Evolutionary conservation across 495 filamentous ascomycete species (phyloP).

Genomic region (Lophiostoma macrostomum): DNA sequence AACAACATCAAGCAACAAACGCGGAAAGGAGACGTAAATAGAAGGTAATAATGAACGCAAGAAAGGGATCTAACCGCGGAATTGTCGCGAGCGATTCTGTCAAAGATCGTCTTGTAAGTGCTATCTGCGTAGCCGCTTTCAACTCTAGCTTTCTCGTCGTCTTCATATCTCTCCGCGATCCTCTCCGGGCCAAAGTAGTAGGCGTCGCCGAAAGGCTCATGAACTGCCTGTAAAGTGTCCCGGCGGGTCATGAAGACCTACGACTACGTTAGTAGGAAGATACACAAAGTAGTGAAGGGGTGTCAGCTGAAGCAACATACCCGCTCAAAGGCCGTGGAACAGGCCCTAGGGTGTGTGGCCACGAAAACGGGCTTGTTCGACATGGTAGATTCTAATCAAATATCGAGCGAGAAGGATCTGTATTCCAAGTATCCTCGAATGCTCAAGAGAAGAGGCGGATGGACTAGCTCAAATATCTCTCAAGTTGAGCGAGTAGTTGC

Average conservation of each 20-base stretch:
- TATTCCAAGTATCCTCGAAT: conserved; percentile 28
- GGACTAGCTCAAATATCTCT: conserved; percentile 6
- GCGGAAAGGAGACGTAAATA: conserved; percentile 19
- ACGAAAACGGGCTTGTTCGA: conserved; percentile 81
- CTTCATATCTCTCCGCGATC: conserved; percentile 68
- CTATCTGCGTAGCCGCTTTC: conserved; percentile 72
- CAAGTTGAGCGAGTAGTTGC: conserved; percentile 12
- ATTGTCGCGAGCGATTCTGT: conserved; percentile 62
- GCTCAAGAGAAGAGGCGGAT: not conserved
- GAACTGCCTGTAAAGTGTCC: conserved; percentile 74
- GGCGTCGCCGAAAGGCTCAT: conserved; percentile 95
- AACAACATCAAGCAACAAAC: conserved; percentile 9
- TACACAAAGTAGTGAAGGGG: not conserved
- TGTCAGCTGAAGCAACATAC: conserved; percentile 48
- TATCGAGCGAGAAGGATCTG: conserved; percentile 11
- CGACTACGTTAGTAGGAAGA: conserved; percentile 10
- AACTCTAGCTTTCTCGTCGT: conserved; percentile 65
- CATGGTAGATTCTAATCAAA: conserved; percentile 47
- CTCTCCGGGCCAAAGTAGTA: conserved; percentile 94
- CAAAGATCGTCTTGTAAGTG: conserved; percentile 74
- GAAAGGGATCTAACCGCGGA: conserved; percentile 58
- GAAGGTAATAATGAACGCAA: no score
- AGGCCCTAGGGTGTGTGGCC: conserved; percentile 88
- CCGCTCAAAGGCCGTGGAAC: conserved; percentile 93
- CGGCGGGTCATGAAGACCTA: conserved; percentile 94